These are phyloP conservation scores for Dendrocalamus latiflorus DNA, from an alignment of 202 grass and related monocot genomes.

Conservation along the genomic window DNA sequence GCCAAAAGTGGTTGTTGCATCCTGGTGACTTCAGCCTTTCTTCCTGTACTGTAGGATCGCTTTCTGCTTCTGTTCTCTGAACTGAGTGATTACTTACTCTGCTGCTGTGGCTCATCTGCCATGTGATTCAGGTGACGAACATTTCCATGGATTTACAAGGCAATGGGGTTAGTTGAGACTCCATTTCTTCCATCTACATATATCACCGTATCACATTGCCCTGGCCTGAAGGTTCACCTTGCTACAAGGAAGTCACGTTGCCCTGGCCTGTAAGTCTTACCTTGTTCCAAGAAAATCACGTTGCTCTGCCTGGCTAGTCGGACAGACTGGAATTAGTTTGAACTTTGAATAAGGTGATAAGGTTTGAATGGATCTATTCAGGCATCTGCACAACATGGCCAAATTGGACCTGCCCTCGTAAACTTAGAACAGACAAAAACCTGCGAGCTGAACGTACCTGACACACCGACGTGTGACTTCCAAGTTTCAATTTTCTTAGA, in stretches of 20 bases:
- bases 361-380: constrained; percentile 1
- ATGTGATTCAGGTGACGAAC: constrained; percentile 28
- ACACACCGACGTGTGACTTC: constrained; percentile 3
- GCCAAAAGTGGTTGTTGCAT: background rate
- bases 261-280: background rate
- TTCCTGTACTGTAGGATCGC: background rate
- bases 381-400: constrained; percentile 21
- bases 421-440: background rate
- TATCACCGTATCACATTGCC: background rate
- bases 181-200: background rate
- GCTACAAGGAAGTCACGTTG: background rate
- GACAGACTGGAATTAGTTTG: background rate
- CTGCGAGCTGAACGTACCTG: constrained; percentile 13
- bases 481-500: background rate
- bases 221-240: background rate
- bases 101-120: background rate
- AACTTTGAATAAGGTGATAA: background rate
- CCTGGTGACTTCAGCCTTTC: background rate
- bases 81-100: background rate
- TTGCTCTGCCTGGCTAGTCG: background rate
- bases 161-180: background rate
- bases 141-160: background rate
- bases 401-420: constrained; percentile 8
- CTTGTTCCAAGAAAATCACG: background rate
- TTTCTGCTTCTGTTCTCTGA: background rate